Evolutionary conservation across 1,284 basidiomycete genomes (phyloP).

Genomic region (Cutaneotrichosporon mucoides): DNA sequence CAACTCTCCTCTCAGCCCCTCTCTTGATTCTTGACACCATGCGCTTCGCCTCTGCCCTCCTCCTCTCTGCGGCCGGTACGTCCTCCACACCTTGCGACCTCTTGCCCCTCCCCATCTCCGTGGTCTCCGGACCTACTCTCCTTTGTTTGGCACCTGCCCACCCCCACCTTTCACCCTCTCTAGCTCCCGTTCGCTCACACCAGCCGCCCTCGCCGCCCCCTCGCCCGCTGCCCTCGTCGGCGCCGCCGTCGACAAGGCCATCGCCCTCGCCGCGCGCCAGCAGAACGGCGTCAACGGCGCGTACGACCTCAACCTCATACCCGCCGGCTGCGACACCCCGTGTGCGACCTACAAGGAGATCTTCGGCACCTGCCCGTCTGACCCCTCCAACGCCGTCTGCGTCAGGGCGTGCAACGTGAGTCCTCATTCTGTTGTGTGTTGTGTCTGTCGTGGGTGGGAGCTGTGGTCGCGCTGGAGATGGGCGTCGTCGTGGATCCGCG

Average conservation of each 20-base stretch:
- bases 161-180: too few relatives aligned
- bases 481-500: too few relatives aligned
- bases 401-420: slow-evolving; percentile 13
- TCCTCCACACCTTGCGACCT: background rate
- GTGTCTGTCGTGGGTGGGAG: too few relatives aligned
- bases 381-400: slow-evolving; percentile 2
- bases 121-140: too few relatives aligned
- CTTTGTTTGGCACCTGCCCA: too few relatives aligned
- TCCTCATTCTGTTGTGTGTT: background rate
- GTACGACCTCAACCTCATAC: slow-evolving; percentile 7
- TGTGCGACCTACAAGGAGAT: slow-evolving; percentile 12
- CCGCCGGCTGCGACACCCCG: slow-evolving; percentile 2
- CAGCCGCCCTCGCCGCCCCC: background rate
- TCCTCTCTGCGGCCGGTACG: slow-evolving; percentile 1
- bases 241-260: background rate
- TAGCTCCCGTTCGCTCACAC: background rate
- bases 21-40: background rate
- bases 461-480: too few relatives aligned
- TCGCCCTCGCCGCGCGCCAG: background rate
- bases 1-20: too few relatives aligned
- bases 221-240: background rate
- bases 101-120: too few relatives aligned
- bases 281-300: background rate
- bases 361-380: slow-evolving; percentile 11
- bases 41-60: background rate